Evolutionary conservation across 2,329 filamentous ascomycete genomes (phyloP), one percentile per base, ranked within the genome.

Genomic region (Hortaea sp.): DNA sequence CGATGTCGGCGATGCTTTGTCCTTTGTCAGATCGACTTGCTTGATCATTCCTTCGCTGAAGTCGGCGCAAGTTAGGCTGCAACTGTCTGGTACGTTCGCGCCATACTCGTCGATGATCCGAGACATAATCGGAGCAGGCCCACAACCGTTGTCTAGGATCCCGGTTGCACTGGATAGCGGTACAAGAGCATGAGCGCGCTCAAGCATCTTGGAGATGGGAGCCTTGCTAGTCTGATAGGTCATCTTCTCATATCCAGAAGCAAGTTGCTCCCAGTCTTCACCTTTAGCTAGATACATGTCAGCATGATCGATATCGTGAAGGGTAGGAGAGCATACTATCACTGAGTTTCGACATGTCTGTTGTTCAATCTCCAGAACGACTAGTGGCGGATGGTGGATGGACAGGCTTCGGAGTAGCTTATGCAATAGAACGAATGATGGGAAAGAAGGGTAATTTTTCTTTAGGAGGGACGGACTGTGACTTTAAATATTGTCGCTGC

Each of bases 71-170:
- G 53, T 51, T 12, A 64, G 42, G 9, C 31, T 38, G 41, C 51
- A 52, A 7, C n/a, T 29, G 2, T 38, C 9, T 2, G 58, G 53
- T 2, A 64, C 43, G 2, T 38, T 30, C 9, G 35, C 1, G 29
- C 56, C 55, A 42, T 62, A 56, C 5, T 53, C 44, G 4, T 43
- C 7, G 31, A 64, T 52, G 32, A 64, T 30, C 11, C 48, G 50
- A 1, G 49, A 34, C 27, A 58, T 58, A 31, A 60, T 52, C 0
- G 55, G 50, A 5, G 61, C 62, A 5, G 62, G 60, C 0, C 61
- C 62, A 43, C 57, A 59, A 41, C 62, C 62, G 40, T 62, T 56
- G 48, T 64, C 62, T 30, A 60, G 54, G 34, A 64, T 59, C 1
- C 51, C 53, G 0, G 55, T 57, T 3, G 62, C 62, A 34, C 54